Evolutionary conservation across 306 rosid species (phyloP).

Genomic region (Dalbergia cultrata): DNA sequence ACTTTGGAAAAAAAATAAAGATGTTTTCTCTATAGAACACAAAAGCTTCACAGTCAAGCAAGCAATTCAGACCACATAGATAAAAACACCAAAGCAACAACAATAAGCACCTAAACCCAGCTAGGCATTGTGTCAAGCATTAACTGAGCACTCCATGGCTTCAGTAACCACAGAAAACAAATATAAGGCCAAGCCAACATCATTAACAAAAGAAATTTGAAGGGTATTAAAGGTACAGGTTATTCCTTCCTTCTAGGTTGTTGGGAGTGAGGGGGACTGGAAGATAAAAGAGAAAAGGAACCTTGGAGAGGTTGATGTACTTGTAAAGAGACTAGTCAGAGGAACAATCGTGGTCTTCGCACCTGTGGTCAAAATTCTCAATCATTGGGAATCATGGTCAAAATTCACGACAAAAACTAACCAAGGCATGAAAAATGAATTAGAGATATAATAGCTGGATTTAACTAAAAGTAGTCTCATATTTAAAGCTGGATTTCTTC

Average conservation of each 20-base stretch:
- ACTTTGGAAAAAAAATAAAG: background rate
- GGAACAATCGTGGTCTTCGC: slow-evolving; percentile 95
- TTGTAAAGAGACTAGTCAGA: slow-evolving; percentile 91
- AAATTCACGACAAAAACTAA: too few relatives aligned
- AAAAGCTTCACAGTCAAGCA: background rate
- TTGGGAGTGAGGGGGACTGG: background rate
- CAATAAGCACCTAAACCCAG: background rate
- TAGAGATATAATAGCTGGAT: too few relatives aligned
- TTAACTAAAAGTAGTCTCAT: too few relatives aligned
- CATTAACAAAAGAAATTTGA: background rate
- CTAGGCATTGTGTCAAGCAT: background rate
- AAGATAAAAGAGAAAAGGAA: slow-evolving; percentile 12
- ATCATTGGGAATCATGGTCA: too few relatives aligned
- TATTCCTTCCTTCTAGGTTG: background rate
- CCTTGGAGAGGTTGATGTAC: slow-evolving; percentile 90
- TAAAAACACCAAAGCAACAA: background rate
- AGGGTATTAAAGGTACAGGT: too few relatives aligned
- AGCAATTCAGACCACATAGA: background rate
- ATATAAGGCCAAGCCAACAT: background rate
- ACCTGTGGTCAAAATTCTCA: slow-evolving; percentile 91
- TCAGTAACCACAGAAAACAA: background rate
- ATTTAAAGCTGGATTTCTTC: too few relatives aligned
- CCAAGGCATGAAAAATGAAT: too few relatives aligned
- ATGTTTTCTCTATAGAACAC: background rate
- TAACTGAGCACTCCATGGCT: too few relatives aligned